A percentile compares a stretch with the other conserved stretches of the same genome.
phyloP scores from a whole-genome alignment of 345 rosid species.

The Boechera stricta region DNA sequence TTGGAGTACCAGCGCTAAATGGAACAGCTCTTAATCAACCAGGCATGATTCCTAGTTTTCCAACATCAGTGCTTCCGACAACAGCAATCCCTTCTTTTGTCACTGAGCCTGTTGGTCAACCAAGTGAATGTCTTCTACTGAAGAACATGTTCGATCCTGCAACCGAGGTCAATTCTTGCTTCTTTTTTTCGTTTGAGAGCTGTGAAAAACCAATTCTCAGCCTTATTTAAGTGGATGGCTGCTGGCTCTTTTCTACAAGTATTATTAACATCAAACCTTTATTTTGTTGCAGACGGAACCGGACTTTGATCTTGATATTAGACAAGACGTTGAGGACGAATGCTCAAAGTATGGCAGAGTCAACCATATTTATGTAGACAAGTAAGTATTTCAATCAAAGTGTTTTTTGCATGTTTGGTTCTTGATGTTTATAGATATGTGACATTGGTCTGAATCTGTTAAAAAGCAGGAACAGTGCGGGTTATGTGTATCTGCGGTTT shows the following conservation, averaged over 20 bases:
- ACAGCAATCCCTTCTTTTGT: constrained; percentile 56
- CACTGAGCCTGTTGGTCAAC: constrained; percentile 69
- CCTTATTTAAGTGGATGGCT: neutral
- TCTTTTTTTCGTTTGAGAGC: neutral
- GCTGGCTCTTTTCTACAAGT: neutral
- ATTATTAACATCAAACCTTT: constrained; percentile 16
- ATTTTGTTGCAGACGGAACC: constrained; percentile 69
- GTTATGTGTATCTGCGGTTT: constrained; percentile 76
- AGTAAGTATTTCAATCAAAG: constrained; percentile 55
- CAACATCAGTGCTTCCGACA: constrained; percentile 60
- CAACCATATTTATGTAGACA: constrained; percentile 81
- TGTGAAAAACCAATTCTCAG: constrained; percentile 1
- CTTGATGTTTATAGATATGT: neutral
- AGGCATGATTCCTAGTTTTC: constrained; percentile 54
- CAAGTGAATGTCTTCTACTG: constrained; percentile 85
- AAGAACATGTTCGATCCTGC: constrained; percentile 95
- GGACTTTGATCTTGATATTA: constrained; percentile 76
- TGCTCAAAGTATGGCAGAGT: constrained; percentile 86
- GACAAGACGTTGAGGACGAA: constrained; percentile 82
- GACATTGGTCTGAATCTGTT: constrained; percentile 24
- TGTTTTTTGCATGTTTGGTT: neutral
- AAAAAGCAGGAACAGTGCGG: constrained; percentile 71
- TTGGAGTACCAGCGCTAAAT: constrained; percentile 71
- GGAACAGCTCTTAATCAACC: constrained; percentile 62
- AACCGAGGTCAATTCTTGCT: constrained; percentile 63